Evolutionary conservation across 2,329 filamentous ascomycete species (phyloP), one percentile per base, ranked within the genome.

Genomic region (Phialocephala sp.): DNA sequence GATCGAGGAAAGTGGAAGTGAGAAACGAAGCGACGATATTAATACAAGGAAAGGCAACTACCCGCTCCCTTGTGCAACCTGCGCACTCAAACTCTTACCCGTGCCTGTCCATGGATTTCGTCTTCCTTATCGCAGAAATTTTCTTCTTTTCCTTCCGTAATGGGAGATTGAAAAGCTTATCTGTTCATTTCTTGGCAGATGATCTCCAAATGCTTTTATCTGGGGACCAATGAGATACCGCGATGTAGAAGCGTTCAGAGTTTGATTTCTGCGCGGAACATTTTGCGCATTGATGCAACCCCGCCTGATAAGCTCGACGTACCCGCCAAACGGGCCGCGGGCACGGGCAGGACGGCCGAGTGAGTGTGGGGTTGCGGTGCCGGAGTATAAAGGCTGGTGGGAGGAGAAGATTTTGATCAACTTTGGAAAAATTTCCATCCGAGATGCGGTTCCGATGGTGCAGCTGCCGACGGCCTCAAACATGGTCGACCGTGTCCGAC

Each of bases 61-160:
- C 50, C 50, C 24, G 24, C 32, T 54, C 12, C 27, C 27, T 54
- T 24, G 50, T 54, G 18, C 50, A 27, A 54, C 24, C 50, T 24
- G 32, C 50, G 22, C 4, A 41, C 6, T 54, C 5, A 1, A 32
- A 32, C 24, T 18, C 15, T 54, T 18, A 14, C 12, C 24, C 24
- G 27, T 27, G 24, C 8, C 50, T 14, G 11, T n/a, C 12, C 50
- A 35, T 54, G 24, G 50, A 20, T n/a, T 2, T 37, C 55, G 39
- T 57, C 20, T 37, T 22, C 35, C 61, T 63, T 63, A 63, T 63
- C 61, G 61, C 55, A 59, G 35, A 59, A 32, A 35, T 59, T 59
- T 59, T 43, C 22, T 57, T 60, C 11, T 47, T 8, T 52, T 37
- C 47, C 39, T 18, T 58, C 47, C 50, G 12, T 20, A 18, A 24